Base-by-base conservation (phyloP, 768 basidiomycete species). In the Psilocybe subaeruginosa region DNA sequence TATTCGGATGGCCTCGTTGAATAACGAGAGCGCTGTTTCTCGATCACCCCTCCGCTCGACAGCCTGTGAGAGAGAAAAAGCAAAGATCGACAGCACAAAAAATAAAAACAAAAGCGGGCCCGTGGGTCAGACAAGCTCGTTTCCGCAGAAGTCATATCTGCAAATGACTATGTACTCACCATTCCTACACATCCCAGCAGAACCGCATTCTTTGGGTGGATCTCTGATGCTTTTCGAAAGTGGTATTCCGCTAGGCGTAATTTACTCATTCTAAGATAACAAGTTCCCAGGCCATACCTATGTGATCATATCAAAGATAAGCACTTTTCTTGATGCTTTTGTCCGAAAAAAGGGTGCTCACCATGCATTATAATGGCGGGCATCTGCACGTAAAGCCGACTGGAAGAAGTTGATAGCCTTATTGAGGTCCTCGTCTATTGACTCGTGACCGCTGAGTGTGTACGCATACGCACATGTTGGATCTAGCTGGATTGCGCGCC, bases 281-380 rank as follows among this genome's bases (percentile, higher is more conserved):
- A 98, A 37, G 93, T 93, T 63, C 97, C 97, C 67, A 99, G 81
- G n/a, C 97, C 97, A 75, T 99, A 99, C 97, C 97, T 98, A 70
- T 64, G 60, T 63, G 71, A 66, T 59, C 73, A 67, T 71, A 76
- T 67, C 59, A 73, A 58, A 66, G 70, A 76, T 76, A 70, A 75
- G 70, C 60, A 54, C 58, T 33, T 53, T 54, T 53, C 60, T 47
- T 47, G 23, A 61, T 59, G 50, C 62, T 58, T 51, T 50, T 49
- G 52, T 60, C 62, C 61, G 58, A 51, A 45, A 54, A 55, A 49
- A 52, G 31, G 64, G 41, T 54, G 70, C 92, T 74, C 74, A 97
- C 97, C 97, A 99, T 56, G 97, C 97, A 77, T 97, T 97, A 77
- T 99, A 99, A 77, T 97, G 95, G 76, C 93, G 88, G 69, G 86